Evolutionary conservation across 2,329 filamentous ascomycete species (phyloP), one percentile per base, ranked within the genome.

Genomic region (Arthrinium phaeospermum): DNA sequence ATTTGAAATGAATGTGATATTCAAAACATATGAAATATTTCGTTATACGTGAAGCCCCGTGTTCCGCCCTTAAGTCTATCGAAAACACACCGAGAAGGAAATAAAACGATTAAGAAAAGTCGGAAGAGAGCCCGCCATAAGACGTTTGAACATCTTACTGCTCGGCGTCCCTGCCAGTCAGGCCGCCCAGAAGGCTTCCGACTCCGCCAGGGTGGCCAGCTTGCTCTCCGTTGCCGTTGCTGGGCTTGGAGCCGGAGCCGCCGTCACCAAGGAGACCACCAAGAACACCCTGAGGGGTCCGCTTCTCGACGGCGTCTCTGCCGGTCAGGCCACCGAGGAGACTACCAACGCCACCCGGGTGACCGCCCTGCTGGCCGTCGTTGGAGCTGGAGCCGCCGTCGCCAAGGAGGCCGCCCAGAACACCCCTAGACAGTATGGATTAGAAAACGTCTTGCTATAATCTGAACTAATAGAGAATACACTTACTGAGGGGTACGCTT

Each of bases 361-460:
- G 44, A 8, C 67, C 24, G 3, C 13, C 10, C 22, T 68, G 10
- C 24, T 68, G 44, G 30, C 41, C 67, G 44, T 47, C 16, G 19
- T 24, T 44, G 3, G 14, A 12, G n/a, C 24, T 34, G 24, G 67
- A 68, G 24, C 67, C 67, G 7, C 67, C 67, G 14, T 68, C 41
- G 13, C 67, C 67, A 34, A 68, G 67, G 14, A 68, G 67, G 5
- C 67, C 67, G 24, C 67, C 67, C 34, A 68, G 24, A 24, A 68
- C 44, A 34, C 67, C 67, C n/a, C 45, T 24, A 51, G n/a, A 51
- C 7, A 51, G n/a, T 24, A 51, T 14, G n/a, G 14, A 13, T 51
- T 27, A 51, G n/a, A 27, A 12, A 22, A 47, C 37, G 46, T 22
- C 46, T 47, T 47, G 16, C 6, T 47, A 47, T n/a, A 22, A 22